phyloP scores from a whole-genome alignment of 306 rosid genomes.

The Medicago truncatula region DNA sequence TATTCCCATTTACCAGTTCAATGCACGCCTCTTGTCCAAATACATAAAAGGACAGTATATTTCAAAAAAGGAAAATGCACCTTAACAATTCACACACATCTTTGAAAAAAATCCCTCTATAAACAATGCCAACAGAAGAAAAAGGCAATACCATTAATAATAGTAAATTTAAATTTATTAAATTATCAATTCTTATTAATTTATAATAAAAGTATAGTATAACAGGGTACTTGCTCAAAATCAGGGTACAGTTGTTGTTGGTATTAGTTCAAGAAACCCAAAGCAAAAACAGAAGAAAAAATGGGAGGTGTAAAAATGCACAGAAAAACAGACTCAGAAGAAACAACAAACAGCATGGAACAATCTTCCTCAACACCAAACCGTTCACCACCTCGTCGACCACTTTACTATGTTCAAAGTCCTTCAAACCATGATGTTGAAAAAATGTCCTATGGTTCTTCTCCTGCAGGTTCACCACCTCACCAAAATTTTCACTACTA shows the following conservation, averaged over 20 bases:
- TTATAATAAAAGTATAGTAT: not conserved
- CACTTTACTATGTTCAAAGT: slow-evolving; percentile 90
- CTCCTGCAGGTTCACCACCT: slow-evolving; percentile 76
- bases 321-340: slow-evolving; percentile 86
- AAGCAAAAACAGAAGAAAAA: not conserved
- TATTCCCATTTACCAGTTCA: not conserved
- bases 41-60: not conserved
- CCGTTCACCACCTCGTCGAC: slow-evolving; percentile 81
- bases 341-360: slow-evolving; percentile 67
- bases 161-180: not conserved
- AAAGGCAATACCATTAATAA: not conserved
- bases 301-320: slow-evolving; percentile 57
- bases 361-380: slow-evolving; percentile 65
- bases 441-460: slow-evolving; percentile 94
- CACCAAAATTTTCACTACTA: slow-evolving; percentile 68
- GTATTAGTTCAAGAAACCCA: not conserved
- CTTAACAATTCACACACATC: not conserved
- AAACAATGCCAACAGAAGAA: not conserved
- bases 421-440: slow-evolving; percentile 91
- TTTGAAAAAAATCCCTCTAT: not conserved
- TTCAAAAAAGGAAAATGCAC: not conserved
- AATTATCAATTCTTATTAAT: not conserved
- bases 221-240: not conserved
- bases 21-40: not conserved
- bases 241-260: not conserved